These are phyloP conservation scores for Arabidopsis lyrata DNA, from an alignment of 441 rosid species.

Conservation along the genomic window DNA sequence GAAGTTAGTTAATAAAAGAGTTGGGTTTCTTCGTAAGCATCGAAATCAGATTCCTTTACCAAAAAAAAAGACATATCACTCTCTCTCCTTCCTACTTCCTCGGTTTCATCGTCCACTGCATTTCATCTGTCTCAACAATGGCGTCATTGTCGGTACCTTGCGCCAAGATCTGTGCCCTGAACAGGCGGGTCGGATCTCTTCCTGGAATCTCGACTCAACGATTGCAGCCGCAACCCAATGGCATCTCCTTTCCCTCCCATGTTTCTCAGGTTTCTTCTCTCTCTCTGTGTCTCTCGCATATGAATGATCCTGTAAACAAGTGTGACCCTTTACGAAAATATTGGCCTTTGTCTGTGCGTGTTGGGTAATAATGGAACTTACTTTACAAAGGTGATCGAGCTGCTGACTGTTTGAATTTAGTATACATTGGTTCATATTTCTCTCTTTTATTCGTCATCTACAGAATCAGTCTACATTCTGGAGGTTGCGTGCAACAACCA, in stretches of 20 bases:
- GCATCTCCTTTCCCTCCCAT: slow-evolving; percentile 43
- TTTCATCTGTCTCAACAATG: slow-evolving; percentile 52
- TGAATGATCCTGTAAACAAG: background rate
- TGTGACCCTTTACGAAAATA: slow-evolving; percentile 10
- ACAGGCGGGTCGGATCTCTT: slow-evolving; percentile 50
- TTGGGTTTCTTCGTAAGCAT: slow-evolving; percentile 41
- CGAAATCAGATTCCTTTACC: slow-evolving; percentile 36
- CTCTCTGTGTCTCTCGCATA: background rate
- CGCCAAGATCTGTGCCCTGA: slow-evolving; percentile 61
- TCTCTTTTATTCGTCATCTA: slow-evolving; percentile 25
- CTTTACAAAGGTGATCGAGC: slow-evolving; percentile 12
- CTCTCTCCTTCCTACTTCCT: slow-evolving; percentile 26
- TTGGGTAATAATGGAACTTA: background rate
- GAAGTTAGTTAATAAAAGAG: background rate
- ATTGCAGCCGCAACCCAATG: slow-evolving; percentile 36
- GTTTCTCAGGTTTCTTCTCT: slow-evolving; percentile 58
- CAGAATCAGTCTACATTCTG: slow-evolving; percentile 51
- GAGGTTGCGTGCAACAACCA: slow-evolving; percentile 59
- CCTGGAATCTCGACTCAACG: slow-evolving; percentile 33
- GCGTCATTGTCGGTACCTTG: slow-evolving; percentile 67
- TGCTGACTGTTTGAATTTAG: slow-evolving; percentile 11
- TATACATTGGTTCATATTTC: background rate
- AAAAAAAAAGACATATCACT: background rate
- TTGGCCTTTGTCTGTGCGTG: slow-evolving; percentile 13
- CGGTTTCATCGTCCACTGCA: slow-evolving; percentile 44